phyloP scores from a whole-genome alignment of 2,329 filamentous ascomycete genomes.

The Arthrobotrys megalospora region DNA sequence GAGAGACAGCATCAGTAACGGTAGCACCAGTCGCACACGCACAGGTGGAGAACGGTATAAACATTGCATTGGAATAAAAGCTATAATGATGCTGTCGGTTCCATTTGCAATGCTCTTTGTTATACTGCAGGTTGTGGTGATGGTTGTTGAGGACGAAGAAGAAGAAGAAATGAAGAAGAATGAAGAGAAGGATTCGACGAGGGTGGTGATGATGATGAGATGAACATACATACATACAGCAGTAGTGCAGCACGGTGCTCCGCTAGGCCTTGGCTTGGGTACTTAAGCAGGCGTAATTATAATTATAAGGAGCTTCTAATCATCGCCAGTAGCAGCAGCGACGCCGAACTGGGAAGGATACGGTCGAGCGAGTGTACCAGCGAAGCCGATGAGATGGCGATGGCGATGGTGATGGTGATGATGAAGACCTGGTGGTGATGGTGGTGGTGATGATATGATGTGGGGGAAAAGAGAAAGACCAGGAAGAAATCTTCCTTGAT shows the following conservation, averaged over 20 bases:
- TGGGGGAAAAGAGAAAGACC: too few relatives aligned
- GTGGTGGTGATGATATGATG: slow-evolving; percentile 3
- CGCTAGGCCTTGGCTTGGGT: slow-evolving; percentile 10
- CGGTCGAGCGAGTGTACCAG: slow-evolving; percentile 6
- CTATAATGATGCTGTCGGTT: background rate
- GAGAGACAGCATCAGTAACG: slow-evolving; percentile 34
- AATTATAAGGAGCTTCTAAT: background rate
- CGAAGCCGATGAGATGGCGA: slow-evolving; percentile 4
- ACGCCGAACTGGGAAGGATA: slow-evolving; percentile 3
- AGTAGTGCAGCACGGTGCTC: slow-evolving; percentile 9
- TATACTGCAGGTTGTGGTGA: slow-evolving; percentile 1
- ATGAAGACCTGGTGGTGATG: background rate
- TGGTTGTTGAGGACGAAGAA: background rate
- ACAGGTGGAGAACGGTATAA: slow-evolving; percentile 2
- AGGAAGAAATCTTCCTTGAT: background rate
- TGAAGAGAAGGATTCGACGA: background rate
- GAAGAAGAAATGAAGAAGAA: background rate
- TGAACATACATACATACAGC: slow-evolving; percentile 8
- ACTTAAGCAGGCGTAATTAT: background rate
- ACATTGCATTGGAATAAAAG: slow-evolving; percentile 4
- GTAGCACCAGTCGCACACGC: slow-evolving; percentile 41
- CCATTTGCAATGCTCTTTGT: slow-evolving; percentile 4
- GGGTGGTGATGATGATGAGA: slow-evolving; percentile 3
- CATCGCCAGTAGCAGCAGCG: background rate
- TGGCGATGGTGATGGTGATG: slow-evolving; percentile 8